These are phyloP conservation scores for Flammula alnicola DNA, from an alignment of 1,284 basidiomycete genomes.

Conservation along the genomic window DNA sequence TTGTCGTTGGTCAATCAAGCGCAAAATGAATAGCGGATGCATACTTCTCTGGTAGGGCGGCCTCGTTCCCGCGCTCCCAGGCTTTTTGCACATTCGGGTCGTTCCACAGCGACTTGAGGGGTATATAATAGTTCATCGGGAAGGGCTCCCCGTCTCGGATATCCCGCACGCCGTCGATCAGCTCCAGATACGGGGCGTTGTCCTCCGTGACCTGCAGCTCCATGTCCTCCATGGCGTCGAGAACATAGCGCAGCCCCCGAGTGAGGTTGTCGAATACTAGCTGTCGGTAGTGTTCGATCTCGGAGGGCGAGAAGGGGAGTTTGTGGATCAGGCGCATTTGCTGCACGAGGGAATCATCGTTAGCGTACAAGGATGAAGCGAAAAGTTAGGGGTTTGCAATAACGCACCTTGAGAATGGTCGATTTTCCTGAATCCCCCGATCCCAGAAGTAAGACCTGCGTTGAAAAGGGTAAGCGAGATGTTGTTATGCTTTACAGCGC, in stretches of 20 bases:
- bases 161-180: slow-evolving; percentile 73
- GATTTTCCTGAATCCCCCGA: slow-evolving; percentile 96
- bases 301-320: slow-evolving; percentile 74
- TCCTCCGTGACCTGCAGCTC: slow-evolving; percentile 70
- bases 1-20: background rate
- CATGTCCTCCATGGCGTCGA: slow-evolving; percentile 91
- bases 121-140: slow-evolving; percentile 64
- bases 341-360: slow-evolving; percentile 47
- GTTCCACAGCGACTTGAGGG: slow-evolving; percentile 77
- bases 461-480: slow-evolving; percentile 1
- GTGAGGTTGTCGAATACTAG: slow-evolving; percentile 92
- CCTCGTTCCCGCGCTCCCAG: slow-evolving; percentile 81
- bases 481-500: slow-evolving; percentile 1
- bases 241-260: slow-evolving; percentile 79
- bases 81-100: slow-evolving; percentile 79
- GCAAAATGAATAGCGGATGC: slow-evolving; percentile 25
- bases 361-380: slow-evolving; percentile 6
- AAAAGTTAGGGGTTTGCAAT: background rate
- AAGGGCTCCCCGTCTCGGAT: slow-evolving; percentile 83
- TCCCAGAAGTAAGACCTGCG: slow-evolving; percentile 83
- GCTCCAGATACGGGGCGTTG: slow-evolving; percentile 57
- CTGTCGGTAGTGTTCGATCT: slow-evolving; percentile 83
- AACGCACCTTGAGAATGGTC: slow-evolving; percentile 80
- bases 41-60: slow-evolving; percentile 88
- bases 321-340: slow-evolving; percentile 91